Evolutionary conservation across 352 stramenopile genomes (phyloP), one percentile per base, ranked within the genome.

Genomic region (Thraustochytrium striatum): DNA sequence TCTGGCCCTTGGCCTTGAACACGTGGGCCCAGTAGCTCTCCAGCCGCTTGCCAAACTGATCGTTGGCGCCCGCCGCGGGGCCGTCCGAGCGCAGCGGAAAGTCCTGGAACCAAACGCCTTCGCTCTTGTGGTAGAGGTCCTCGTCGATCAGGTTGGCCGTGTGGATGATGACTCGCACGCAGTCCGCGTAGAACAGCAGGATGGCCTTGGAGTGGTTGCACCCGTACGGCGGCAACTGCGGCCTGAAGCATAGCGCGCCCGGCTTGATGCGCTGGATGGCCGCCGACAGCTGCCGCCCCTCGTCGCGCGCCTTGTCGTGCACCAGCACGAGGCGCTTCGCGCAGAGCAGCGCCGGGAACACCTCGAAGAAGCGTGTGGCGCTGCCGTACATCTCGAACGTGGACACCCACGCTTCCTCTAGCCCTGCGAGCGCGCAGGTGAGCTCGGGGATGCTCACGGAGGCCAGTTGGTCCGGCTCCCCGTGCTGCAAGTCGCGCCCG

Each of bases 131-230:
- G 79, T 91, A 85, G 88, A 89, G 93, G 78, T 94, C 90, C 36
- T 84, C 85, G 0, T 87, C 70, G 38, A 94, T 83, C 59, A 93
- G 92, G 65, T 94, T 94, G 32, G 90, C 90, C 1, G 90, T 93
- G 82, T 90, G 93, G 50, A 94, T 91, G 8, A 87, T 87, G 11
- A 94, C 86, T 41, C 90, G 87, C 41, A 92, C 87, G 55, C 88
- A 87, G 0, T 83, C 79, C 11, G 84, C 72, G 69, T 90, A 91
- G 35, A 92, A 70, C 3, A 90, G 82, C 21, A 92, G 70, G 78
- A 93, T 82, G 87, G 92, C 93, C 65, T 94, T 94, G 0, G 89
- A 92, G 81, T 94, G 90, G 83, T 94, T 89, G 28, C 87, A 92
- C 9, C 90, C 90, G 80, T 92, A 94, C 1, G 89, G 85, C 9